Base-by-base conservation (phyloP, 1,139 yeast species). In the Yamadazyma mexicana region DNA sequence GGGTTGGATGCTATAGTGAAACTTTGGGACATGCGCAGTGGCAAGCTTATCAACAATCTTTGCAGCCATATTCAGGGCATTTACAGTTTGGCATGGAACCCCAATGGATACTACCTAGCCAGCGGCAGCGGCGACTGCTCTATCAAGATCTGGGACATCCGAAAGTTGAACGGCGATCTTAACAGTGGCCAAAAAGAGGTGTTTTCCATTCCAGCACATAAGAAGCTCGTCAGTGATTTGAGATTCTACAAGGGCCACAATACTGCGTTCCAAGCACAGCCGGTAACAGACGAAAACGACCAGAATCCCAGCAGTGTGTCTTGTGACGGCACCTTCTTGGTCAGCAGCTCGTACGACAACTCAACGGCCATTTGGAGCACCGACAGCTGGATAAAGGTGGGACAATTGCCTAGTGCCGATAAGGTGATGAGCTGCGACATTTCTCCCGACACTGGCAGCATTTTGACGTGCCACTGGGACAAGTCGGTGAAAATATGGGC, bases 21-120 rank as follows among this genome's bases (percentile, higher is more conserved):
- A 34, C 57, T 89, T 5, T 92, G 98, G 98, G 98, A 92, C 61
- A 57, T 92, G 37, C 66, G 98, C 39, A 73, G 86, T 0, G 98
- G 98, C 1, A 70, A 79, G 43, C 69, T 81, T 0, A 71, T 87
- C 2, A 69, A 79, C 58, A 63, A 73, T 3, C 59, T 88, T 4
- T 70, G 75, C 35, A 82, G 86, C 1, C 98, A 92, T 57, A 75
- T 79, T 5, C 75, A 81, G 41, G 88, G 89, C 0, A 77, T 92
- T 1, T 81, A 87, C 56, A 66, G 83, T 1, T 57, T 83, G 34
- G 91, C 79, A 48, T 91, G 95, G 84, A 71, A 92, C 1, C 74
- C 78, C 1, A 84, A 86, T 58, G 96, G 96, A 0, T 73, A 74
- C 50, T 83, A 84, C 40, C 54, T 89, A 4, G 91, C 89, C 2